A percentile compares a stretch with the other conserved stretches of the same genome.
phyloP scores from a whole-genome alignment of 1,284 basidiomycete species.

The Meripilus lineatus region DNA sequence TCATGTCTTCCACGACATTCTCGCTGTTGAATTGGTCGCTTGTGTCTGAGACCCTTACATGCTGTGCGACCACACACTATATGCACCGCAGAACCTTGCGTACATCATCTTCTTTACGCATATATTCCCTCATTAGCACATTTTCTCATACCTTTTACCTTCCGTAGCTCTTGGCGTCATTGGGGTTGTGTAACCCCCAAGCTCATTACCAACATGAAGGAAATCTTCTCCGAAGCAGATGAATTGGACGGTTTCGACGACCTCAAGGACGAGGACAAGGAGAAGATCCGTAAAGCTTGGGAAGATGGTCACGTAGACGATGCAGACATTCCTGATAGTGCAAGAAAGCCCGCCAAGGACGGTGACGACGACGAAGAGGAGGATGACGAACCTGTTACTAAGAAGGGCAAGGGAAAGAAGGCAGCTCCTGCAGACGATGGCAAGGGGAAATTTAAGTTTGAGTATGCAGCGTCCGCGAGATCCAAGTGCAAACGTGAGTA shows the following conservation, averaged over 20 bases:
- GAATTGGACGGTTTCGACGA: constrained; percentile 75
- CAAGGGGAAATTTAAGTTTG: constrained; percentile 25
- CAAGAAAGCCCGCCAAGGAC: constrained; percentile 50
- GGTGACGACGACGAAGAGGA: constrained; percentile 44
- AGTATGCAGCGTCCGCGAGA: constrained; percentile 24
- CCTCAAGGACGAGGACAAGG: constrained; percentile 59
- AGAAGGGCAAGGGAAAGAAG: constrained; percentile 35
- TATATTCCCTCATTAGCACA: background rate
- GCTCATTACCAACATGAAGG: constrained; percentile 72
- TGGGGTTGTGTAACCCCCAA: constrained; percentile 77
- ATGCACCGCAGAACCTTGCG: background rate
- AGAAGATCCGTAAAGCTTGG: constrained; percentile 63
- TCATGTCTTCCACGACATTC: background rate
- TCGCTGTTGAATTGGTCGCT: background rate
- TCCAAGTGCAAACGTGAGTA: constrained; percentile 27
- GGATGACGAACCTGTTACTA: constrained; percentile 27
- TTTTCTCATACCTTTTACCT: background rate
- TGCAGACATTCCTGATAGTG: constrained; percentile 73
- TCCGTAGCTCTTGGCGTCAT: constrained; percentile 66
- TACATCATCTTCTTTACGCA: background rate
- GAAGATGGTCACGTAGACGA: constrained; percentile 71
- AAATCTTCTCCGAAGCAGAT: constrained; percentile 48
- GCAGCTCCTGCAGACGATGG: constrained; percentile 17
- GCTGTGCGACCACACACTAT: background rate
- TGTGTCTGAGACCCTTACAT: background rate